These are phyloP conservation scores for Aspergillus carbonarius DNA, from an alignment of 2,329 filamentous ascomycete species.

Conservation along the genomic window DNA sequence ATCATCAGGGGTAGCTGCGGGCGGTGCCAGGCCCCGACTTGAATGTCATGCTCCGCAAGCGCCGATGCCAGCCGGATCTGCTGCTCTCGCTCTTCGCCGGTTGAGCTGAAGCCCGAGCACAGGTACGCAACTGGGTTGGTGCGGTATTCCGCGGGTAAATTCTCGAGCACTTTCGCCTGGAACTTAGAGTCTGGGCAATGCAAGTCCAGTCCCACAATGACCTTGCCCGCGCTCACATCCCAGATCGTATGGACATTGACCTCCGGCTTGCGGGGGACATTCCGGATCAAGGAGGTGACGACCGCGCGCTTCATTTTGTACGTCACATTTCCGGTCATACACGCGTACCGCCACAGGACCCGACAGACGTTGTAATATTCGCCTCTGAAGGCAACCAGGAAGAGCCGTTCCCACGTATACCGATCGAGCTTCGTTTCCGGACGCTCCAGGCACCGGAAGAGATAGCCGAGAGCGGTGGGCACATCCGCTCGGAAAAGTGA, in stretches of 20 bases:
- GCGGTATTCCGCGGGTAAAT: slow-evolving; percentile 28
- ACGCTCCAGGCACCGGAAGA: slow-evolving; percentile 23
- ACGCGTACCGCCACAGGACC: slow-evolving; percentile 51
- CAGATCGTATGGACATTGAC: slow-evolving; percentile 19
- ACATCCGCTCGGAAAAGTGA: slow-evolving; percentile 26
- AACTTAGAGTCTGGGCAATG: slow-evolving; percentile 14
- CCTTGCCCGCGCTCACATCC: slow-evolving; percentile 29
- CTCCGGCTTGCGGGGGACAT: slow-evolving; percentile 16
- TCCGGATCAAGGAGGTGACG: slow-evolving; percentile 30
- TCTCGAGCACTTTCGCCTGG: slow-evolving; percentile 13
- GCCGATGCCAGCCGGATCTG: slow-evolving; percentile 28
- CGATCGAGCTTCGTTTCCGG: slow-evolving; percentile 19
- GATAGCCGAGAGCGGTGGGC: slow-evolving; percentile 23
- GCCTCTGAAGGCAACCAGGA: slow-evolving; percentile 41
- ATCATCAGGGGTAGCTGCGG: slow-evolving; percentile 26
- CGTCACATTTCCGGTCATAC: slow-evolving; percentile 37
- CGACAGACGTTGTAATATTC: slow-evolving; percentile 44
- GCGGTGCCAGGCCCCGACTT: slow-evolving; percentile 21
- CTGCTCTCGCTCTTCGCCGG: slow-evolving; percentile 24
- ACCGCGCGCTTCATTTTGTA: slow-evolving; percentile 36
- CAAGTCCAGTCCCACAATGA: slow-evolving; percentile 34
- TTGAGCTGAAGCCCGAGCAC: slow-evolving; percentile 16
- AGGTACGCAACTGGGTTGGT: slow-evolving; percentile 29
- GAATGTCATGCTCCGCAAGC: slow-evolving; percentile 32
- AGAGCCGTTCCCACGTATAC: slow-evolving; percentile 39